These are phyloP conservation scores for Pisolithus microcarpus DNA, from an alignment of 768 basidiomycete genomes.

Conservation along the genomic window DNA sequence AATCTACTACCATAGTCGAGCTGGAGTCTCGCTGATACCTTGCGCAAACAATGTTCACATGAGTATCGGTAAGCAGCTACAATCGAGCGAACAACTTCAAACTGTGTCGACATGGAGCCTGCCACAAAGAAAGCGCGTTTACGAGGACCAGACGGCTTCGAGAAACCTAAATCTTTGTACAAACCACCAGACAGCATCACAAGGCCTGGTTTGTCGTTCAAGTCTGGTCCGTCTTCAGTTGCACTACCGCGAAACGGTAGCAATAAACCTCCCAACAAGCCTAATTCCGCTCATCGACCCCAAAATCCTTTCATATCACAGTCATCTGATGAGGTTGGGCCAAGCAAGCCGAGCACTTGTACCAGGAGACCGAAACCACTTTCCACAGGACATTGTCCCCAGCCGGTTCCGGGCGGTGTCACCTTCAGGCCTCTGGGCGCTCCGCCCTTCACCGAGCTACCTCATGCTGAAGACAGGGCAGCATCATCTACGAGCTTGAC, in stretches of 20 bases:
- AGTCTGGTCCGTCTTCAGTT: not conserved
- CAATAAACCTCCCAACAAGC: constrained; percentile 4
- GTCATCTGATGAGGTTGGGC: constrained; percentile 2
- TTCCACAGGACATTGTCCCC: constrained; percentile 4
- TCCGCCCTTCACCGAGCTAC: constrained; percentile 7
- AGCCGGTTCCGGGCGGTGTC: not conserved
- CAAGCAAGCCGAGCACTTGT: constrained; percentile 8
- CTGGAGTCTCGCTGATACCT: not conserved
- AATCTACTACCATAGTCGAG: not conserved
- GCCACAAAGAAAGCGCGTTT: constrained; percentile 5
- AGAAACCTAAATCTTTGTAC: constrained; percentile 16
- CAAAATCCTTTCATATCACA: constrained; percentile 17
- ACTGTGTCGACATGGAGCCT: constrained; percentile 4
- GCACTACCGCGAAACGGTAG: not conserved
- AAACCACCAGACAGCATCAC: constrained; percentile 16
- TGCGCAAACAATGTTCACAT: not conserved
- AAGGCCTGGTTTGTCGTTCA: constrained; percentile 25
- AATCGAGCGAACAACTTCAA: not conserved
- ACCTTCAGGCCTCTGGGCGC: constrained; percentile 14
- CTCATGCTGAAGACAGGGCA: not conserved
- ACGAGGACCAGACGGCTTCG: constrained; percentile 24
- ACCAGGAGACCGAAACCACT: constrained; percentile 3
- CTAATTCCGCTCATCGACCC: constrained; percentile 7
- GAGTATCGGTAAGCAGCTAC: too few species aligned
- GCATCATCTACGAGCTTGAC: constrained; percentile 3